These are phyloP conservation scores for Plasmodiophora brassicae DNA, from an alignment of 208 protist species.

Conservation along the genomic window DNA sequence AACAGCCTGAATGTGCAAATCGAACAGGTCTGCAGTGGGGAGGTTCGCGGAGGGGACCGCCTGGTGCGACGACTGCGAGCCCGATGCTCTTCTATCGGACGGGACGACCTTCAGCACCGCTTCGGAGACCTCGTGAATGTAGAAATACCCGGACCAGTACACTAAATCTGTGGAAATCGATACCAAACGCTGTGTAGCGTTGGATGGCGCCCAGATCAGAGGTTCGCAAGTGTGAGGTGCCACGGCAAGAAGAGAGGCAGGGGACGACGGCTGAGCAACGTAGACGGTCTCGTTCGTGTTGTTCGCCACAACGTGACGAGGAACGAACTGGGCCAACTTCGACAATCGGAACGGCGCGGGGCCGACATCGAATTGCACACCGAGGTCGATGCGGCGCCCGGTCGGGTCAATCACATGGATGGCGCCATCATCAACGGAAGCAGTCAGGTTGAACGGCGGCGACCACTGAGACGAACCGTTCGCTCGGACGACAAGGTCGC, in stretches of 20 bases:
- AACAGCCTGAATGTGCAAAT: background rate
- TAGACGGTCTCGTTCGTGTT: background rate
- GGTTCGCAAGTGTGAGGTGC: background rate
- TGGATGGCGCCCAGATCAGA: background rate
- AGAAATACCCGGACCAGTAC: background rate
- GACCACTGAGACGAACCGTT: background rate
- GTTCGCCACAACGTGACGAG: background rate
- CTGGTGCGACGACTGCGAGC: background rate
- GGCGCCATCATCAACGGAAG: background rate
- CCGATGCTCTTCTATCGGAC: too few species aligned
- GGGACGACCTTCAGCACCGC: background rate
- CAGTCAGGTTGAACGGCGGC: background rate
- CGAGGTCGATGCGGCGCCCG: background rate
- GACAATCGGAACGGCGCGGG: background rate
- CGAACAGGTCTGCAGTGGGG: background rate
- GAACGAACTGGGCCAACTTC: conserved; percentile 25
- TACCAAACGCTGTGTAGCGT: background rate
- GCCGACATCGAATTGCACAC: background rate
- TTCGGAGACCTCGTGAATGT: background rate
- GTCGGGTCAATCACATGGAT: background rate
- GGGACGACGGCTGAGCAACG: background rate
- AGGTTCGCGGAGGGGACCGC: background rate
- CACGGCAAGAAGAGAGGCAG: background rate
- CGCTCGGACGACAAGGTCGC: background rate
- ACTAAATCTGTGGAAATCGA: background rate